Conservation (phyloP, 257 asterid species). For the Vinca minor region DNA sequence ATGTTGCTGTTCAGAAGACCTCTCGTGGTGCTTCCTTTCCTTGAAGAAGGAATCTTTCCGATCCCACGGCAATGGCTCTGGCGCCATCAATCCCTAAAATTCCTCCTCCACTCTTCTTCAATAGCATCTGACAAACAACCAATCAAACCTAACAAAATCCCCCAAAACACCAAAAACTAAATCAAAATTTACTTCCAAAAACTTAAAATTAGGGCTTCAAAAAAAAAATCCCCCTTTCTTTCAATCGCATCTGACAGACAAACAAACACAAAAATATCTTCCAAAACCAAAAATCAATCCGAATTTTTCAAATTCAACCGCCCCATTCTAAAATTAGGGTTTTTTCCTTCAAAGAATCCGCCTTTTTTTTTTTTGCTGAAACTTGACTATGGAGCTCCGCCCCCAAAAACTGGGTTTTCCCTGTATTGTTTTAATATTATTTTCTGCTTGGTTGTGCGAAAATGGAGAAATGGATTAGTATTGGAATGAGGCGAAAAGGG, state of each 20-base stretch:
- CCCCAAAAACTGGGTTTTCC: not conserved
- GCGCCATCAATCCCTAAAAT: constrained; percentile 64
- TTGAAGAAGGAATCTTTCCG: constrained; percentile 82
- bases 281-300: not conserved
- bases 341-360: not conserved
- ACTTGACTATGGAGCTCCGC: not conserved
- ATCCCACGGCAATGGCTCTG: constrained; percentile 95
- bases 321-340: constrained; percentile 19
- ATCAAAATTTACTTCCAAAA: constrained; percentile 11
- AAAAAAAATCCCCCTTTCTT: no score
- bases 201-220: no score
- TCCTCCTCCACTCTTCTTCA: constrained; percentile 26
- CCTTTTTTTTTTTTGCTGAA: no score
- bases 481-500: constrained; percentile 22
- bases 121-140: constrained; percentile 49
- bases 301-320: not conserved
- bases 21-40: constrained; percentile 71
- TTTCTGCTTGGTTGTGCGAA: not conserved
- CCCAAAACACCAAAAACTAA: constrained; percentile 1
- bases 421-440: not conserved
- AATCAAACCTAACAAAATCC: no score
- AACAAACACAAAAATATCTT: constrained; percentile 1
- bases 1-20: constrained; percentile 46
- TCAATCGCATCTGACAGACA: constrained; percentile 48
- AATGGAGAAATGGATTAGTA: constrained; percentile 6